Evolutionary conservation across 768 basidiomycete genomes (phyloP), one percentile per base, ranked within the genome.

Genomic region (Chalciporus piperatus): DNA sequence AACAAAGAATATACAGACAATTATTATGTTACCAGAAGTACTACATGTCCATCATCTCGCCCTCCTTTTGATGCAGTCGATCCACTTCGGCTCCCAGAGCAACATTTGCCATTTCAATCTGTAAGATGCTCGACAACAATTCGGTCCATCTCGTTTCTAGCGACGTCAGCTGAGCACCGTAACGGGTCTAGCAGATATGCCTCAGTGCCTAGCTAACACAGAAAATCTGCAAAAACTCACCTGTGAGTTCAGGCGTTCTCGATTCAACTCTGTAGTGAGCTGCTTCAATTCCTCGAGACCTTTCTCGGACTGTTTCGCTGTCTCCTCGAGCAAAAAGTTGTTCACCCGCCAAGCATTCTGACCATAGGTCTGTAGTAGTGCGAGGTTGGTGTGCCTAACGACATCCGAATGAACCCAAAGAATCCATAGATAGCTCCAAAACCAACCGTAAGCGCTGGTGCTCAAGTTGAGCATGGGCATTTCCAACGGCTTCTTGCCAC

Each of bases 21-120:
- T 28, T 6, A 28, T 27, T 20, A 17, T 30, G 28, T n/a, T n/a
- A 23, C 48, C 44, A 38, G 10, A 5, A 13, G 44, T 20, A 13
- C 51, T 55, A 65, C 32, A 60, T 46, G 42, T 72, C 75, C 39
- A 78, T 75, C 44, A 90, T 74, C 60, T 89, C 87, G 4, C 74
- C 79, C 66, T 87, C 86, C 54, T 70, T 77, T 53, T 71, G 72
- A 59, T 77, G 76, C 47, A 91, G 69, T 35, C 76, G 71, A 41
- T 78, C 80, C 43, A 97, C 76, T 62, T 97, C 92, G 6, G 76
- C 84, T 59, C 94, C 92, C 67, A 97, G 69, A 23, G 92, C 92
- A 38, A 85, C 79, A 66, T 93, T 95, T 16, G 94, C 96, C 83
- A 98, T 85, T 76, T 97, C 95, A 57, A 97, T 88, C 71, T 98